Evolutionary conservation across 2,329 filamentous ascomycete genomes (phyloP).

Genomic region (Calonectria montana): DNA sequence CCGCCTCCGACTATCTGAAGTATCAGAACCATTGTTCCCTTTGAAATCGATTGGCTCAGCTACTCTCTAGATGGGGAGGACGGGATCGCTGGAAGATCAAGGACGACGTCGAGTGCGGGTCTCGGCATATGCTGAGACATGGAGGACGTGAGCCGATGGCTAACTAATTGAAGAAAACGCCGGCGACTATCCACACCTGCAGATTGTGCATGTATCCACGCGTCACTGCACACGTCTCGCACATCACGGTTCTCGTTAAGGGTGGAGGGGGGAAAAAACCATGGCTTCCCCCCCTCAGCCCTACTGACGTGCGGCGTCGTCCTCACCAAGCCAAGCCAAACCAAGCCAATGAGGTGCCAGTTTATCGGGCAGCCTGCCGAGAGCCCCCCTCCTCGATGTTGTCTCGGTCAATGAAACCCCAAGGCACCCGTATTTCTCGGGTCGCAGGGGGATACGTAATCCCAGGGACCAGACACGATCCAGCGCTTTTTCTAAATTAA

Average conservation of each 20-base stretch:
- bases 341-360: slow-evolving; percentile 36
- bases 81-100: too few relatives aligned
- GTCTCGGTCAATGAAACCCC: slow-evolving; percentile 23
- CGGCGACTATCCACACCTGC: background rate
- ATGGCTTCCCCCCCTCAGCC: slow-evolving; percentile 25
- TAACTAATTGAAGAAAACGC: background rate
- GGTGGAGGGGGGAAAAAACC: background rate
- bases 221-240: background rate
- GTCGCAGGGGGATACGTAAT: slow-evolving; percentile 38
- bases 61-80: too few relatives aligned
- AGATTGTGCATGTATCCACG: slow-evolving; percentile 32
- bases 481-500: background rate
- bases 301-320: slow-evolving; percentile 24
- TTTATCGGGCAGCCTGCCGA: slow-evolving; percentile 45
- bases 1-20: too few relatives aligned
- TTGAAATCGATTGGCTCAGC: too few relatives aligned
- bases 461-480: slow-evolving; percentile 2
- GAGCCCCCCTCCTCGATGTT: slow-evolving; percentile 29
- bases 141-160: background rate
- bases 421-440: slow-evolving; percentile 45
- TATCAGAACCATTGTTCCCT: too few relatives aligned
- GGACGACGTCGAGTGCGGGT: background rate
- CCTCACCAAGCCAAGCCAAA: slow-evolving; percentile 2
- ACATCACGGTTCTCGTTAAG: background rate
- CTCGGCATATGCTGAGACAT: background rate